Evolutionary conservation across 768 basidiomycete species (phyloP).

Genomic region (Tricholoma terreum): DNA sequence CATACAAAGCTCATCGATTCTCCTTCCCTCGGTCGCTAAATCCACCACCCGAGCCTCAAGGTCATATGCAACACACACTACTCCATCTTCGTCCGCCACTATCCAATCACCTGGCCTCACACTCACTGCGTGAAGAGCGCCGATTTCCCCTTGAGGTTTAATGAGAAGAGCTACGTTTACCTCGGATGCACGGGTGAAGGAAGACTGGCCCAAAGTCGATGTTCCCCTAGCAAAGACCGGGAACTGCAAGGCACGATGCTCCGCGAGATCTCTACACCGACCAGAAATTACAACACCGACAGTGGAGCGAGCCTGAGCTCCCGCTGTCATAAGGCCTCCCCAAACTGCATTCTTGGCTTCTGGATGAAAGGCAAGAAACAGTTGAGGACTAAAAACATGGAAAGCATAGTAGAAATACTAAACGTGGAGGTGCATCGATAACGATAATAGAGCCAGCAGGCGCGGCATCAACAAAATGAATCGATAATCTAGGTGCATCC

Average conservation of each 20-base stretch:
- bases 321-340: constrained; percentile 91
- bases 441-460: constrained; percentile 65
- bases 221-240: constrained; percentile 81
- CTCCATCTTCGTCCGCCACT: constrained; percentile 86
- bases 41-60: constrained; percentile 54
- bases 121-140: constrained; percentile 48
- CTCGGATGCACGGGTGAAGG: constrained; percentile 78
- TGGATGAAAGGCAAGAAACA: constrained; percentile 25
- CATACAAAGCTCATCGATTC: constrained; percentile 70
- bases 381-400: constrained; percentile 9
- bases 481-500: constrained; percentile 56
- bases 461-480: constrained; percentile 83
- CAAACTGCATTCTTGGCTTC: constrained; percentile 81
- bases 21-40: constrained; percentile 53
- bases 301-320: constrained; percentile 68
- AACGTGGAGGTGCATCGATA: constrained; percentile 72
- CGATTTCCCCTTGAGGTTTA: constrained; percentile 32
- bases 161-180: constrained; percentile 66
- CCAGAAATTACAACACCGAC: constrained; percentile 81
- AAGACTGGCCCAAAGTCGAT: constrained; percentile 83
- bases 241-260: constrained; percentile 67
- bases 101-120: constrained; percentile 80
- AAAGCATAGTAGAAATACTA: constrained; percentile 11
- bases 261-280: constrained; percentile 79
- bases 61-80: constrained; percentile 70